phyloP scores from a whole-genome alignment of 1,284 basidiomycete genomes.

The Tylopilus orsonianus region DNA sequence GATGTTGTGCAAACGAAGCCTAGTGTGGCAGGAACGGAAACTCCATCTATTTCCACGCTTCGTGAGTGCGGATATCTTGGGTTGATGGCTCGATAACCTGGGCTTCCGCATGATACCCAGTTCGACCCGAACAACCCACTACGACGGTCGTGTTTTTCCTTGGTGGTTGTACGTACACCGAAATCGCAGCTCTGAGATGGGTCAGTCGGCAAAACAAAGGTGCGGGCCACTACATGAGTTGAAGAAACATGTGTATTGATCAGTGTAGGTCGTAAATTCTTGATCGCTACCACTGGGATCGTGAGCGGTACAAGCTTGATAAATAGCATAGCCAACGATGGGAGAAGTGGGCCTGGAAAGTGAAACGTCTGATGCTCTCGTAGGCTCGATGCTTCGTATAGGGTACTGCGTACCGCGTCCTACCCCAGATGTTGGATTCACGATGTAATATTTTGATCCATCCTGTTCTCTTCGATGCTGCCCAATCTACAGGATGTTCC shows the following conservation, averaged over 20 bases:
- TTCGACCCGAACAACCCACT: slow-evolving; percentile 47
- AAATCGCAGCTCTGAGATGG: slow-evolving; percentile 93
- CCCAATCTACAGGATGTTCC: slow-evolving; percentile 18
- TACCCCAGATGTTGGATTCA: slow-evolving; percentile 14
- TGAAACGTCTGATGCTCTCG: slow-evolving; percentile 15
- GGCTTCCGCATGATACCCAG: slow-evolving; percentile 32
- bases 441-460: slow-evolving; percentile 16
- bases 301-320: slow-evolving; percentile 75
- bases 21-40: slow-evolving; percentile 33
- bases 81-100: slow-evolving; percentile 3
- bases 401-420: slow-evolving; percentile 9
- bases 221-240: slow-evolving; percentile 29
- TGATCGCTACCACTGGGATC: slow-evolving; percentile 89
- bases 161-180: slow-evolving; percentile 97
- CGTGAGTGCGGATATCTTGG: slow-evolving; percentile 40
- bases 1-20: slow-evolving; percentile 68
- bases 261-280: slow-evolving; percentile 69
- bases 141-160: slow-evolving; percentile 97
- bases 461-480: slow-evolving; percentile 6
- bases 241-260: slow-evolving; percentile 9
- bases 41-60: slow-evolving; percentile 38
- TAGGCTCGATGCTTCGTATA: slow-evolving; percentile 9
- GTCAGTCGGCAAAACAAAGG: slow-evolving; percentile 82
- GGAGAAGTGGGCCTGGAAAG: slow-evolving; percentile 22
- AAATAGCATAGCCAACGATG: slow-evolving; percentile 61